Conservation (phyloP, 1,139 yeast genomes). For the Hanseniaspora gamundiae region DNA sequence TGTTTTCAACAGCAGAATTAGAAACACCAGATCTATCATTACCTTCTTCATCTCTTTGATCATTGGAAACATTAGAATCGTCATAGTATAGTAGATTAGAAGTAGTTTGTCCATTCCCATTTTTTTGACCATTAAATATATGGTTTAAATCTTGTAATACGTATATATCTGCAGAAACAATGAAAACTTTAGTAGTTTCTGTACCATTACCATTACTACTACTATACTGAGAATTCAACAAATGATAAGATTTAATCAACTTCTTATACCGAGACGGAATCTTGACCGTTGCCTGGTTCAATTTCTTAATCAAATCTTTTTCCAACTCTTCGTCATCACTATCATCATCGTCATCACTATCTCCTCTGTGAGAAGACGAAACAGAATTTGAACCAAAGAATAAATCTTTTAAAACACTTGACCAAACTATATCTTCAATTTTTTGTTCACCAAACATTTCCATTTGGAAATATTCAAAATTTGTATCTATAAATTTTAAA, state of each 20-base stretch:
- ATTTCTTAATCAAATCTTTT: neutral
- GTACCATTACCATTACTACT: neutral
- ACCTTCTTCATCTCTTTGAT: neutral
- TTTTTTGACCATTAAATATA: neutral
- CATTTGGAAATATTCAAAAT: neutral
- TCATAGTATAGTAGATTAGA: too few species aligned
- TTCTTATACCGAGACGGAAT: conserved; percentile 1
- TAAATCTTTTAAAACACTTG: neutral
- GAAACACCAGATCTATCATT: neutral
- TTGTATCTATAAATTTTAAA: conserved; percentile 1
- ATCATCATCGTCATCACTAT: neutral
- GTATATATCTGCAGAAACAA: neutral
- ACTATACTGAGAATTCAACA: neutral
- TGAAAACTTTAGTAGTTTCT: neutral
- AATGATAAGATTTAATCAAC: conserved; percentile 1
- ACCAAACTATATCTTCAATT: neutral
- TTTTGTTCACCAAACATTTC: neutral
- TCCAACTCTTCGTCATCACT: neutral
- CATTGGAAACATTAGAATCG: neutral
- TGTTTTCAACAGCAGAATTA: neutral
- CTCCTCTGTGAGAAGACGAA: neutral
- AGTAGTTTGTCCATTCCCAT: too few species aligned
- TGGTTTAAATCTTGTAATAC: neutral
- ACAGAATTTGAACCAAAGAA: neutral
- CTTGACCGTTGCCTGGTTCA: neutral